These are phyloP conservation scores for Coemansia sp. DNA, from an alignment of 192 early-diverging fungal genomes.

Conservation along the genomic window DNA sequence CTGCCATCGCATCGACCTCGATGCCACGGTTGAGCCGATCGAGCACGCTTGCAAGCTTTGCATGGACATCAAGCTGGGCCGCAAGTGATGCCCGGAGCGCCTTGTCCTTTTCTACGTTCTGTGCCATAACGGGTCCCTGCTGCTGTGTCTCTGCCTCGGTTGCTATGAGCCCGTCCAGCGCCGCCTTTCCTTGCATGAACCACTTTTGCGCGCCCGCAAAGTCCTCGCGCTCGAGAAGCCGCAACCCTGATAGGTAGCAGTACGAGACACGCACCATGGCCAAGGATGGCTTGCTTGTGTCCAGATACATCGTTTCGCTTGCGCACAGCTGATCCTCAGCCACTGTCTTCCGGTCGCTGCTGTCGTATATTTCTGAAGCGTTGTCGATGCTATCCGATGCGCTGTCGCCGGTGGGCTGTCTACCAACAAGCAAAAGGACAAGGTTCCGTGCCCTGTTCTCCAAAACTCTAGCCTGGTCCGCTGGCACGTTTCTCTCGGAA, in stretches of 20 bases:
- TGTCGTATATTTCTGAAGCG: not conserved
- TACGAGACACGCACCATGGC: constrained; percentile 24
- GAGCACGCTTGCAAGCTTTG: constrained; percentile 17
- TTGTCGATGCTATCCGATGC: not conserved
- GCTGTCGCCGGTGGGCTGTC: not conserved
- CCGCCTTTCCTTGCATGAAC: constrained; percentile 20
- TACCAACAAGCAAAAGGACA: constrained; percentile 13
- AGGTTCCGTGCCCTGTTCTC: constrained; percentile 4
- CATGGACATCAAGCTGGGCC: constrained; percentile 24
- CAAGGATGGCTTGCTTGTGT: constrained; percentile 9
- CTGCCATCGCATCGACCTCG: not conserved
- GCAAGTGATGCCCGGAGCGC: constrained; percentile 11
- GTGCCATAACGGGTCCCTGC: constrained; percentile 15
- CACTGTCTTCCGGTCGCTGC: constrained; percentile 7
- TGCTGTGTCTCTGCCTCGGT: not conserved
- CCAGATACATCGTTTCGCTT: constrained; percentile 5
- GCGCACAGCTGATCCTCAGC: constrained; percentile 25
- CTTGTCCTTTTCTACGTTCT: constrained; percentile 35
- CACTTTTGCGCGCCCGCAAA: constrained; percentile 27
- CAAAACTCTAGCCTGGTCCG: not conserved
- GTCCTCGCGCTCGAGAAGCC: constrained; percentile 30
- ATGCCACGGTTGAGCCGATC: constrained; percentile 18
- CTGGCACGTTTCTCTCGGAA: not conserved
- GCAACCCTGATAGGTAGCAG: constrained; percentile 41
- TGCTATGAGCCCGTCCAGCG: not conserved